These are phyloP conservation scores for Trichoderma sp. DNA, from an alignment of 2,329 filamentous ascomycete species.

Conservation along the genomic window DNA sequence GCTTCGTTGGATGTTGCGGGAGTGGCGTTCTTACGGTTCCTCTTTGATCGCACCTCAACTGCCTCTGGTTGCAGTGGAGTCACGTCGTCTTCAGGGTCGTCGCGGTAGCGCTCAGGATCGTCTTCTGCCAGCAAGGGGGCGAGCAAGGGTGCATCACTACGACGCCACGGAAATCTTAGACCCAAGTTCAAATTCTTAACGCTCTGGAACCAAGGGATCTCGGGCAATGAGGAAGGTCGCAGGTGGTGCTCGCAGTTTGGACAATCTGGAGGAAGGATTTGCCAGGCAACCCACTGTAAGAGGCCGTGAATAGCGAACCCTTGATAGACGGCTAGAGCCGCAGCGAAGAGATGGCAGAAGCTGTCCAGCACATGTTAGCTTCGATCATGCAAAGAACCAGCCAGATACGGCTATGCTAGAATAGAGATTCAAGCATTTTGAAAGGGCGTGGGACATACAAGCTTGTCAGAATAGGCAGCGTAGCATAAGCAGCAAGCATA, in stretches of 20 bases:
- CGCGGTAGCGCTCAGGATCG: slow-evolving; percentile 27
- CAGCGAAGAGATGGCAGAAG: slow-evolving; percentile 38
- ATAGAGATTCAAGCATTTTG: neutral
- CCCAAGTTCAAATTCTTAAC: slow-evolving; percentile 20
- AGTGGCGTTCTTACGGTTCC: slow-evolving; percentile 24
- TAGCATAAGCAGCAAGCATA: slow-evolving; percentile 44
- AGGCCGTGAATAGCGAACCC: slow-evolving; percentile 40
- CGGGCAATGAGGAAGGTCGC: slow-evolving; percentile 36
- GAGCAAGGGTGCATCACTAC: slow-evolving; percentile 25
- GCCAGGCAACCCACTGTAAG: slow-evolving; percentile 40
- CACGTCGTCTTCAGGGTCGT: slow-evolving; percentile 24
- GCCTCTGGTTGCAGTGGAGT: slow-evolving; percentile 22
- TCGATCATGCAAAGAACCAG: neutral
- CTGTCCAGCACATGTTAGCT: slow-evolving; percentile 25
- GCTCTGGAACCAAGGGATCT: slow-evolving; percentile 35
- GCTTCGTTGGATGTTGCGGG: slow-evolving; percentile 21
- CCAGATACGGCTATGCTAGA: neutral
- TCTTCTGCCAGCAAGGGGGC: slow-evolving; percentile 27
- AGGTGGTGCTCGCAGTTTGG: slow-evolving; percentile 40
- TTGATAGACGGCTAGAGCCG: slow-evolving; percentile 38
- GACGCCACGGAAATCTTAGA: slow-evolving; percentile 19
- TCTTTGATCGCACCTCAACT: slow-evolving; percentile 26
- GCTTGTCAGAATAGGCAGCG: slow-evolving; percentile 40
- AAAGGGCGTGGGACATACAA: slow-evolving; percentile 33
- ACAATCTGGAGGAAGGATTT: slow-evolving; percentile 39